phyloP scores from a whole-genome alignment of 192 early-diverging fungal species.

The Chytriomyces confervae region DNA sequence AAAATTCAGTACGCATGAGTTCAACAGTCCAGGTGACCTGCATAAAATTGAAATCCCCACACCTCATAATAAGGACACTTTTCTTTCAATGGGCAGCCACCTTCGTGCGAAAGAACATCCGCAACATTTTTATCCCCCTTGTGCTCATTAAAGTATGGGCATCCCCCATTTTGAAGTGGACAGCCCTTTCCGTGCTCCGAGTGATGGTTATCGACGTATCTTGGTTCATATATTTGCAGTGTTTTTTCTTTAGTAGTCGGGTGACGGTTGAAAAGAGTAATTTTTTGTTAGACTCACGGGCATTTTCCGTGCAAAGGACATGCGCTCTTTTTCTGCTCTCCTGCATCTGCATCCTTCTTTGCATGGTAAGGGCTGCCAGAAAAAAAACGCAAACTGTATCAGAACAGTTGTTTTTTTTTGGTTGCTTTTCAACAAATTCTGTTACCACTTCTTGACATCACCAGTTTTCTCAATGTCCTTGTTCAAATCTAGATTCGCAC shows the following conservation, averaged over 20 bases:
- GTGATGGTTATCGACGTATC: slow-evolving; percentile 18
- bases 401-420: too few species aligned
- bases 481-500: not conserved
- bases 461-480: not conserved
- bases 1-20: too few species aligned
- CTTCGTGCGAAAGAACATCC: not conserved
- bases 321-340: not conserved
- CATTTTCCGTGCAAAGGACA: slow-evolving; percentile 23
- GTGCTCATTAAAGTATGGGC: slow-evolving; percentile 23
- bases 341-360: not conserved
- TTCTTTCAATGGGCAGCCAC: slow-evolving; percentile 38
- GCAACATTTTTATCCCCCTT: slow-evolving; percentile 2
- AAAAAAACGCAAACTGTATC: too few species aligned
- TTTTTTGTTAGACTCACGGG: not conserved
- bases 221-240: too few species aligned
- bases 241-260: not conserved
- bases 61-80: slow-evolving; percentile 48
- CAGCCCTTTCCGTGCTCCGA: slow-evolving; percentile 13
- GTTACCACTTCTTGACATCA: not conserved
- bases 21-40: not conserved
- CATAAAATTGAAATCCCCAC: not conserved
- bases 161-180: slow-evolving; percentile 23
- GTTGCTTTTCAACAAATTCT: too few species aligned
- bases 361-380: not conserved
- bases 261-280: not conserved